Percentiles rank a stretch among this genome's conserved stretches.
Conservation (phyloP, 2,329 filamentous ascomycete genomes). For the Diaporthe citri region DNA sequence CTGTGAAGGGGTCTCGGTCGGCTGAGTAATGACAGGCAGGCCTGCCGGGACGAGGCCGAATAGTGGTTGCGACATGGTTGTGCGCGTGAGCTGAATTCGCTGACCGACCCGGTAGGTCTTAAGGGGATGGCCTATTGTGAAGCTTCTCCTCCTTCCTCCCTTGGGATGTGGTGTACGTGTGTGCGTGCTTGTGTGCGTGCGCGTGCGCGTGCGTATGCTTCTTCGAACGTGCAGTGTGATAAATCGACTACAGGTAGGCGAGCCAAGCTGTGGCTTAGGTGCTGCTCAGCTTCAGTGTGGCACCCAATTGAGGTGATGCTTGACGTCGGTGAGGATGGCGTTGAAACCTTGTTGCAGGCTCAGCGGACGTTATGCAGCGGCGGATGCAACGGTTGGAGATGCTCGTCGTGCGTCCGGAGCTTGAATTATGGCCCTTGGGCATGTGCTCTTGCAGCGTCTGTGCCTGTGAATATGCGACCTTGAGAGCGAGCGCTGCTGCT, state of each 20-base stretch:
- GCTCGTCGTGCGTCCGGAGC: neutral
- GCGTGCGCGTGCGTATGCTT: neutral
- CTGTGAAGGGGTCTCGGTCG: constrained; percentile 64
- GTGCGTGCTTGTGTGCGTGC: neutral
- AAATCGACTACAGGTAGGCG: constrained; percentile 14
- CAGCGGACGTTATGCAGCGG: constrained; percentile 2
- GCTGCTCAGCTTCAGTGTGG: neutral
- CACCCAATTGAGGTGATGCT: neutral
- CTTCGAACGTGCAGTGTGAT: constrained; percentile 11
- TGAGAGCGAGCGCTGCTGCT: neutral
- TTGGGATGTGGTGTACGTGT: neutral
- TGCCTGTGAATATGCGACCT: constrained; percentile 14
- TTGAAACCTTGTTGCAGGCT: neutral
- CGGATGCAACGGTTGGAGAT: constrained; percentile 25
- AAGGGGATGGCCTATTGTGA: neutral
- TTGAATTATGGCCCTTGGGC: constrained; percentile 6
- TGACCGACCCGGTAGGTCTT: constrained; percentile 3
- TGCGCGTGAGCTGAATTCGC: neutral
- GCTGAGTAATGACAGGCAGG: constrained; percentile 67
- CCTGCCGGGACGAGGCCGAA: constrained; percentile 74
- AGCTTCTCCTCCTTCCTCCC: neutral
- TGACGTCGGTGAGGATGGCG: constrained; percentile 26
- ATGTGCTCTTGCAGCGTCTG: constrained; percentile 8
- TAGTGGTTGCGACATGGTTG: constrained; percentile 59
- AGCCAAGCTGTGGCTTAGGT: constrained; percentile 2